Evolutionary conservation across 2,329 filamentous ascomycete species (phyloP).

Genomic region (Hymenoscyphus scutula): DNA sequence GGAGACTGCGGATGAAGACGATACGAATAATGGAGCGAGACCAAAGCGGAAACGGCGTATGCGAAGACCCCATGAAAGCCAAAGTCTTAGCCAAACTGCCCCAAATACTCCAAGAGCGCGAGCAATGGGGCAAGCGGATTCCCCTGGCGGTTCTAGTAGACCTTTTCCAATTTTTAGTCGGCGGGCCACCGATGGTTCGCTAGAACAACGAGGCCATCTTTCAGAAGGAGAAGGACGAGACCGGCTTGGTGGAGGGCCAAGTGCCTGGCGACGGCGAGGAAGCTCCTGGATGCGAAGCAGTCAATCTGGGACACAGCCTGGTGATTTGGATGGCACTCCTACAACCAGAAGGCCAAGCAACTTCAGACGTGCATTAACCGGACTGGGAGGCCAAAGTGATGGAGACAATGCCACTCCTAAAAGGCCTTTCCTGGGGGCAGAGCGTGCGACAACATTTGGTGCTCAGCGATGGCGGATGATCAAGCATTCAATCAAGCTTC

Average conservation of each 20-base stretch:
- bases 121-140: conserved; percentile 26
- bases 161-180: conserved; percentile 55
- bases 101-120: conserved; percentile 56
- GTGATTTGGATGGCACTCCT: conserved; percentile 52
- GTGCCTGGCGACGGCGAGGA: conserved; percentile 54
- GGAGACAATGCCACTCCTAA: conserved; percentile 59
- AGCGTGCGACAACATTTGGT: conserved; percentile 69
- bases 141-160: conserved; percentile 28
- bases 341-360: conserved; percentile 59
- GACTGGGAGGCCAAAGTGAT: conserved; percentile 60
- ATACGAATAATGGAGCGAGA: conserved; percentile 45
- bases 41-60: conserved; percentile 64
- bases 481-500: conserved; percentile 79
- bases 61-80: conserved; percentile 53
- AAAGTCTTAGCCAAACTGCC: conserved; percentile 60
- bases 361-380: conserved; percentile 59
- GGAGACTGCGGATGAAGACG: conserved; percentile 79
- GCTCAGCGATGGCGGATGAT: conserved; percentile 90
- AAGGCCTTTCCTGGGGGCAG: conserved; percentile 57
- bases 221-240: conserved; percentile 76
- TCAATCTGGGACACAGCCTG: conserved; percentile 48
- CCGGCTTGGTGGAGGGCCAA: conserved; percentile 51
- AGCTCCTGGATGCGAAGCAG: conserved; percentile 48
- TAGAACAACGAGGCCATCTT: conserved; percentile 60
- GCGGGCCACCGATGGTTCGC: conserved; percentile 59